Percentiles rank a stretch among this genome's conserved stretches.
Conservation (phyloP, 2,329 filamentous ascomycete species). For the Colletotrichum musae region DNA sequence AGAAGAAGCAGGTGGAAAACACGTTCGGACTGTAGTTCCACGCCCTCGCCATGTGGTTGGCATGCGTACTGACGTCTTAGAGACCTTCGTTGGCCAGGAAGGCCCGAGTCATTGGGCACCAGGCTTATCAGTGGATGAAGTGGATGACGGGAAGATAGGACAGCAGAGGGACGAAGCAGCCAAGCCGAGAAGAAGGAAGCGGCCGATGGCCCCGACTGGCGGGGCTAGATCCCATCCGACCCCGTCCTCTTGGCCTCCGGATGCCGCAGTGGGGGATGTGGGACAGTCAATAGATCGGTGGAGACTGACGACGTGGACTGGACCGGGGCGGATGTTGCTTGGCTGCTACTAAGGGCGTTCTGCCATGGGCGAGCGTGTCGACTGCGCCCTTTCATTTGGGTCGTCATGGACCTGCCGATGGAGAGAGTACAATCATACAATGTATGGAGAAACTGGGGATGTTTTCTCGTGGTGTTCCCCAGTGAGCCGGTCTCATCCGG, state of each 20-base stretch:
- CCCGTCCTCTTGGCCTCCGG: slow-evolving; percentile 35
- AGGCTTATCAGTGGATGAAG: slow-evolving; percentile 37
- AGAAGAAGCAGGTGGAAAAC: slow-evolving; percentile 33
- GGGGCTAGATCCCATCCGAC: slow-evolving; percentile 28
- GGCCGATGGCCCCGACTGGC: slow-evolving; percentile 11
- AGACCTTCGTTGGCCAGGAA: not conserved
- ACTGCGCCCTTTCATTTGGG: slow-evolving; percentile 2
- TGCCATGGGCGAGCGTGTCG: not conserved
- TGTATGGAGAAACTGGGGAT: slow-evolving; percentile 11
- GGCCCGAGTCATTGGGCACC: slow-evolving; percentile 33
- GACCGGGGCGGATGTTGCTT: not conserved
- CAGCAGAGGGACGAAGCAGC: no score
- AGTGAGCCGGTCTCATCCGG: slow-evolving; percentile 10
- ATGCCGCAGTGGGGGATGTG: slow-evolving; percentile 25
- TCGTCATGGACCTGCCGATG: slow-evolving; percentile 6
- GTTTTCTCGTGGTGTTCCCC: not conserved
- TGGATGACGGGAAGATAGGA: slow-evolving; percentile 29
- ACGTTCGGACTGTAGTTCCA: not conserved
- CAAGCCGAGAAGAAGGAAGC: not conserved
- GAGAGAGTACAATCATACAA: not conserved
- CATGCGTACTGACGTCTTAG: slow-evolving; percentile 34
- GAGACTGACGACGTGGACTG: slow-evolving; percentile 6
- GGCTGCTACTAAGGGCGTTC: slow-evolving; percentile 3
- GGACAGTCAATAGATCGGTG: slow-evolving; percentile 9
- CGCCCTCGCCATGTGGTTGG: slow-evolving; percentile 23